Conservation (phyloP, 2,329 filamentous ascomycete species). For the Aureobasidium sp. region DNA sequence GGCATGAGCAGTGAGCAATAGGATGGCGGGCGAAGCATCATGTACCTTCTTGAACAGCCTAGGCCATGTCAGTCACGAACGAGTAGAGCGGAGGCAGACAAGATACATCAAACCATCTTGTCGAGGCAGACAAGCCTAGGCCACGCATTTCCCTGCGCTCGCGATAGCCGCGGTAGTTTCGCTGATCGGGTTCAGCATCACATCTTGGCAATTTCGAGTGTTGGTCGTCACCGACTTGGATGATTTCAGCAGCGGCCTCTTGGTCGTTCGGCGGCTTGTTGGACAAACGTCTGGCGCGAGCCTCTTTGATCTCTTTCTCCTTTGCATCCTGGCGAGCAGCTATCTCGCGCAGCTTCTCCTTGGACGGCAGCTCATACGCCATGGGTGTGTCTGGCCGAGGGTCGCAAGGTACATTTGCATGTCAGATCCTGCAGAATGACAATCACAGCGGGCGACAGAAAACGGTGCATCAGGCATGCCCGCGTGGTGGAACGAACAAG, state of each 20-base stretch:
- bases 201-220: conserved; percentile 19
- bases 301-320: conserved; percentile 21
- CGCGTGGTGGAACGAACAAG: background rate
- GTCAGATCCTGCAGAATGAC: background rate
- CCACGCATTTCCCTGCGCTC: conserved; percentile 64
- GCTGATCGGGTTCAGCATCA: conserved; percentile 34
- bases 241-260: conserved; percentile 28
- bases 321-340: conserved; percentile 28
- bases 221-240: conserved; percentile 20
- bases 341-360: conserved; percentile 29
- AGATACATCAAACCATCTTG: conserved; percentile 62
- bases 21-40: background rate
- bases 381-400: background rate
- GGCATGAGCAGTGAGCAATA: conserved; percentile 17
- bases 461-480: background rate
- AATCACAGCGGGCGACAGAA: background rate
- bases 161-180: conserved; percentile 71
- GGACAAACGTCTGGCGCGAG: conserved; percentile 1
- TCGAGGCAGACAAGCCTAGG: conserved; percentile 59
- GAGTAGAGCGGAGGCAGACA: background rate
- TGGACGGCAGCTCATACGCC: conserved; percentile 23
- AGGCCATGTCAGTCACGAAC: background rate
- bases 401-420: background rate
- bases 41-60: conserved; percentile 31
- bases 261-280: conserved; percentile 19